A percentile compares a stretch with the other conserved stretches of the same genome.
These are phyloP conservation scores for Trametes sp. DNA, from an alignment of 1,284 basidiomycete genomes.

Conservation along the genomic window DNA sequence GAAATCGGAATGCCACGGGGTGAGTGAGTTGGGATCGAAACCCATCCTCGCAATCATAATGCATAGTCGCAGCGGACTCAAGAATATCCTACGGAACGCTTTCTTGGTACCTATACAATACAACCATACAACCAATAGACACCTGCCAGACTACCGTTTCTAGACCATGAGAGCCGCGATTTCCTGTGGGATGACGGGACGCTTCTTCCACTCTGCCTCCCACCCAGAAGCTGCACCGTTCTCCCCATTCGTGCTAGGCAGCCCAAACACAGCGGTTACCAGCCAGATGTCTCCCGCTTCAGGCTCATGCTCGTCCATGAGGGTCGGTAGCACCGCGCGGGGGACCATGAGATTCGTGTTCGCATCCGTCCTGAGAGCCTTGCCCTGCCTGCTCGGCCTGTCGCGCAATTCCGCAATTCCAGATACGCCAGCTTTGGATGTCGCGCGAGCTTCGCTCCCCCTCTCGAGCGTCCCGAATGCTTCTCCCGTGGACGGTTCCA, in stretches of 20 bases:
- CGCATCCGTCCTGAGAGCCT: conserved; percentile 71
- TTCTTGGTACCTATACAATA: too few species aligned
- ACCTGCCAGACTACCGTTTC: not conserved
- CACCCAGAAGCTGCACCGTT: conserved; percentile 55
- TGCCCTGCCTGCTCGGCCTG: conserved; percentile 45
- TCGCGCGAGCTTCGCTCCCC: conserved; percentile 56
- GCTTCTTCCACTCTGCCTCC: conserved; percentile 61
- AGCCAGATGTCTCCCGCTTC: conserved; percentile 60
- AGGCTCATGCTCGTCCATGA: conserved; percentile 57
- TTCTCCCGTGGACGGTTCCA: conserved; percentile 53
- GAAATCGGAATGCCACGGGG: too few species aligned
- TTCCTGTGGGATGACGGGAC: conserved; percentile 56
- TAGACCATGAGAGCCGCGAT: conserved; percentile 44
- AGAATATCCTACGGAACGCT: too few species aligned
- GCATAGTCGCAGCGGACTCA: too few species aligned
- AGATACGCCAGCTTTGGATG: conserved; percentile 67
- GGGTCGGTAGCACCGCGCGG: conserved; percentile 71
- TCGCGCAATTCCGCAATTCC: conserved; percentile 63
- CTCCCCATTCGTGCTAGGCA: conserved; percentile 53
- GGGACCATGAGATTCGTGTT: conserved; percentile 79
- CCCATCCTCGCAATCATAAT: too few species aligned
- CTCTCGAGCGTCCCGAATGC: conserved; percentile 57
- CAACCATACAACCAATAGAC: too few species aligned
- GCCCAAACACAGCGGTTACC: conserved; percentile 73
- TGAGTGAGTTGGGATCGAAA: too few species aligned